Evolutionary conservation across 2,329 filamentous ascomycete genomes (phyloP).

Genomic region (Metarhizium guizhouense): DNA sequence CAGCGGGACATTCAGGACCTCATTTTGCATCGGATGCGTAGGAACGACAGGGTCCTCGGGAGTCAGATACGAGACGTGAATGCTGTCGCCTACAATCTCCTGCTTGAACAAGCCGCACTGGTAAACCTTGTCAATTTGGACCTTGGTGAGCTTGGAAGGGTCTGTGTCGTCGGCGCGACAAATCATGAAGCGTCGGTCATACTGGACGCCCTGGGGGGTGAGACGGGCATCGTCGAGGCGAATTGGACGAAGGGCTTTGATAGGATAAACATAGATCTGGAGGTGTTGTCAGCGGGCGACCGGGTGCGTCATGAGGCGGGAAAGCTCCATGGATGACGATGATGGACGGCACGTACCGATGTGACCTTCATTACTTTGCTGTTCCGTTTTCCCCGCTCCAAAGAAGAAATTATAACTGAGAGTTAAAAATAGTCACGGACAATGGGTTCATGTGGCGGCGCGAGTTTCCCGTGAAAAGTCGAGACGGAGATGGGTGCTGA

Average conservation of each 20-base stretch:
- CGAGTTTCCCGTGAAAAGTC: too few relatives aligned
- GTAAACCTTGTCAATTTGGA: slow-evolving; percentile 50
- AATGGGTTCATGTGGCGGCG: too few relatives aligned
- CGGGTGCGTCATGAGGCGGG: not conserved
- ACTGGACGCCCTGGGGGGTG: slow-evolving; percentile 50
- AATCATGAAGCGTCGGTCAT: slow-evolving; percentile 66
- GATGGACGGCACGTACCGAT: slow-evolving; percentile 11
- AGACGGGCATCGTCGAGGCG: slow-evolving; percentile 43
- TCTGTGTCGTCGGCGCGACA: slow-evolving; percentile 38
- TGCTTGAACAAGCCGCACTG: slow-evolving; percentile 57
- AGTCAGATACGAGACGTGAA: slow-evolving; percentile 34
- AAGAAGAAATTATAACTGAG: not conserved
- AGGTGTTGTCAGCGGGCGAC: not conserved
- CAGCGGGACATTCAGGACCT: slow-evolving; percentile 46
- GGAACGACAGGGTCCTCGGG: slow-evolving; percentile 31
- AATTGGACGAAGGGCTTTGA: slow-evolving; percentile 62
- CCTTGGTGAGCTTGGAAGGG: slow-evolving; percentile 34
- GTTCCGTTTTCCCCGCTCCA: not conserved
- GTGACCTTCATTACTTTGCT: slow-evolving; percentile 21
- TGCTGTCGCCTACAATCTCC: slow-evolving; percentile 32
- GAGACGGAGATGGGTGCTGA: too few relatives aligned
- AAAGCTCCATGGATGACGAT: not conserved
- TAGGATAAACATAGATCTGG: slow-evolving; percentile 60
- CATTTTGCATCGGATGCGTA: slow-evolving; percentile 23
- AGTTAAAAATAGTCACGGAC: too few relatives aligned